phyloP scores from a whole-genome alignment of 2,329 filamentous ascomycete genomes.

The Penicillium sp. region DNA sequence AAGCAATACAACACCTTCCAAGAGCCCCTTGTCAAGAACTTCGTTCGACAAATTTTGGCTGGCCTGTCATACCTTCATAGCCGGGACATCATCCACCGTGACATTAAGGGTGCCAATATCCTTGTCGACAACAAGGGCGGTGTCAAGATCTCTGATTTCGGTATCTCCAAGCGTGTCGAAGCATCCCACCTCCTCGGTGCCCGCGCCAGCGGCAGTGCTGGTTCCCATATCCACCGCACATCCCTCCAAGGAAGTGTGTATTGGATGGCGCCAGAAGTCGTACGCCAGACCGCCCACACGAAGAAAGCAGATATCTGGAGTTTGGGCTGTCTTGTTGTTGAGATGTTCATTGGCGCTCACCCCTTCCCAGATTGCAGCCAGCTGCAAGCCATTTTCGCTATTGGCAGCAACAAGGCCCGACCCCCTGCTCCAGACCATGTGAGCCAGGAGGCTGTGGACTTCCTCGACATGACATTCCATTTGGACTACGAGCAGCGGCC shows the following conservation, averaged over 20 bases:
- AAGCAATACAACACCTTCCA: conserved; percentile 95
- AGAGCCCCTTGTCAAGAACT: conserved; percentile 91
- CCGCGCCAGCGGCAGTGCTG: conserved; percentile 39
- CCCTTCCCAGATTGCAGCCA: conserved; percentile 97
- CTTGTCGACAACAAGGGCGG: conserved; percentile 98
- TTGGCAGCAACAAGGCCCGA: conserved; percentile 80
- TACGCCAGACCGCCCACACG: conserved; percentile 95
- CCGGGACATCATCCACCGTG: conserved; percentile 93
- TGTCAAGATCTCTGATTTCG: conserved; percentile 99
- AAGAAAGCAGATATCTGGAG: conserved; percentile 99
- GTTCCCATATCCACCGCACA: conserved; percentile 52
- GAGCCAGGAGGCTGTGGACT: conserved; percentile 77
- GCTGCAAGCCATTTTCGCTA: conserved; percentile 97
- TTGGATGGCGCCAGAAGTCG: conserved; percentile 99
- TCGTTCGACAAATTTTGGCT: conserved; percentile 90
- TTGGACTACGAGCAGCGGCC: conserved; percentile 91
- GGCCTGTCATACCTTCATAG: conserved; percentile 92
- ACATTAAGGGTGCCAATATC: conserved; percentile 99
- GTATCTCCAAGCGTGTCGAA: conserved; percentile 96
- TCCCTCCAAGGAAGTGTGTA: conserved; percentile 97
- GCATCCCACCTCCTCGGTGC: conserved; percentile 72
- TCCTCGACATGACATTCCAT: conserved; percentile 88
- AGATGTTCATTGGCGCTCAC: conserved; percentile 98
- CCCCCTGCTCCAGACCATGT: conserved; percentile 86
- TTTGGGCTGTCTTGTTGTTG: conserved; percentile 90